Evolutionary conservation across 768 basidiomycete genomes (phyloP).

Genomic region (Tricholoma sp.): DNA sequence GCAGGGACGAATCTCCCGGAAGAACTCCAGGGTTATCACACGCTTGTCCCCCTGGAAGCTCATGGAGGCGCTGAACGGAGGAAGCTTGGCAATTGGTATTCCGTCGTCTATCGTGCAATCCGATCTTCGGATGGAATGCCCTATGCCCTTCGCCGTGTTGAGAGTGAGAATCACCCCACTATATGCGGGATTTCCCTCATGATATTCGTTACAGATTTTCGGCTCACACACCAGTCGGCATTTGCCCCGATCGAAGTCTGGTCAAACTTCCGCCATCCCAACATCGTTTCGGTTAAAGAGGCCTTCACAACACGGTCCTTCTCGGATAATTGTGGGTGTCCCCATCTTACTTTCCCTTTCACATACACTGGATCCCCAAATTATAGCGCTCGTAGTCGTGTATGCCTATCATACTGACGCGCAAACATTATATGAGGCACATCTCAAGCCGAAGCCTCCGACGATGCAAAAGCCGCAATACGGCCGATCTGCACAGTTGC

Average conservation of each 20-base stretch:
- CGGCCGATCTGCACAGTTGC: conserved; percentile 19
- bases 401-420: conserved; percentile 87
- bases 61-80: conserved; percentile 48
- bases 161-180: conserved; percentile 51
- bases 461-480: conserved; percentile 16
- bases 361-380: background rate
- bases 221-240: conserved; percentile 74
- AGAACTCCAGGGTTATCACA: conserved; percentile 88
- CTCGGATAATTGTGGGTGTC: conserved; percentile 77
- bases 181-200: conserved; percentile 5
- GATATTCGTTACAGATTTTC: conserved; percentile 55
- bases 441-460: conserved; percentile 56
- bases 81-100: conserved; percentile 81
- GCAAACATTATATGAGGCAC: conserved; percentile 73
- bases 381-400: conserved; percentile 79
- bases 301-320: conserved; percentile 95
- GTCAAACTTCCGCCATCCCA: conserved; percentile 81
- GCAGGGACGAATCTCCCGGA: conserved; percentile 65
- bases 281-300: conserved; percentile 76
- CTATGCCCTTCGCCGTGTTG: conserved; percentile 78
- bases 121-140: conserved; percentile 70
- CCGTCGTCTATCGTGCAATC: conserved; percentile 79
- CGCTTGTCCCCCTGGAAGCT: conserved; percentile 73
- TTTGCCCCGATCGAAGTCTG: conserved; percentile 82
- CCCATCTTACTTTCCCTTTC: background rate